These are phyloP conservation scores for Aspergillus bombycis DNA, from an alignment of 2,329 filamentous ascomycete genomes.

Conservation along the genomic window DNA sequence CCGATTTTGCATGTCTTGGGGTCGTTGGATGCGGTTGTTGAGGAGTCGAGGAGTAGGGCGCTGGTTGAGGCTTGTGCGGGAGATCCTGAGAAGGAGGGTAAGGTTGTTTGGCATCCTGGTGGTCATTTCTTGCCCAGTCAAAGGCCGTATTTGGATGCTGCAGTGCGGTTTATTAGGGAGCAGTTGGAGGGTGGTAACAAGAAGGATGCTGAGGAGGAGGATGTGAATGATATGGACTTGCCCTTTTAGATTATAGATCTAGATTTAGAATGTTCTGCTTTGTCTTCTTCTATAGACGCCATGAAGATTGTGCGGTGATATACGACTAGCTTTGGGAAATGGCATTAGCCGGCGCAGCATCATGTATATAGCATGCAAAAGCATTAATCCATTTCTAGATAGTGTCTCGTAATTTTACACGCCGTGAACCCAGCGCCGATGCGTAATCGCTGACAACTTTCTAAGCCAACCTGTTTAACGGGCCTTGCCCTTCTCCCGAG, in stretches of 20 bases:
- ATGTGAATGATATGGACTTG: slow-evolving; percentile 69
- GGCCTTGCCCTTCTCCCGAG: slow-evolving; percentile 44
- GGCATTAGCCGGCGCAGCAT: background rate
- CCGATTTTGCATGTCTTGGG: slow-evolving; percentile 82
- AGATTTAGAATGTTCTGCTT: slow-evolving; percentile 9
- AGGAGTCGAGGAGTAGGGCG: slow-evolving; percentile 70
- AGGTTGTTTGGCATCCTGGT: slow-evolving; percentile 75
- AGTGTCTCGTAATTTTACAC: slow-evolving; percentile 37
- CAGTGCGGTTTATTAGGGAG: slow-evolving; percentile 71
- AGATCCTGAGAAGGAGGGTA: slow-evolving; percentile 54
- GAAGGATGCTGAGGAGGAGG: slow-evolving; percentile 59
- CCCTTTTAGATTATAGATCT: slow-evolving; percentile 53
- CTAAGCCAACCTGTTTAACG: slow-evolving; percentile 27
- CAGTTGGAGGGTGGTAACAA: slow-evolving; percentile 45
- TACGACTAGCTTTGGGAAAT: background rate
- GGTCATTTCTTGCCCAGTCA: slow-evolving; percentile 87
- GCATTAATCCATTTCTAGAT: slow-evolving; percentile 25
- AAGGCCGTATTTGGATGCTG: slow-evolving; percentile 76
- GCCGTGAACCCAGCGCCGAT: slow-evolving; percentile 22
- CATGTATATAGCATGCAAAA: slow-evolving; percentile 8
- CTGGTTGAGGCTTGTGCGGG: slow-evolving; percentile 68
- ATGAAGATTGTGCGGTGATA: background rate
- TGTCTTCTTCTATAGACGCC: background rate
- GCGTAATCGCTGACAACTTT: slow-evolving; percentile 12
- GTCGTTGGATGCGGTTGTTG: slow-evolving; percentile 83